These are phyloP conservation scores for Anastatica hierochuntica DNA, from an alignment of 345 rosid species.

Conservation along the genomic window DNA sequence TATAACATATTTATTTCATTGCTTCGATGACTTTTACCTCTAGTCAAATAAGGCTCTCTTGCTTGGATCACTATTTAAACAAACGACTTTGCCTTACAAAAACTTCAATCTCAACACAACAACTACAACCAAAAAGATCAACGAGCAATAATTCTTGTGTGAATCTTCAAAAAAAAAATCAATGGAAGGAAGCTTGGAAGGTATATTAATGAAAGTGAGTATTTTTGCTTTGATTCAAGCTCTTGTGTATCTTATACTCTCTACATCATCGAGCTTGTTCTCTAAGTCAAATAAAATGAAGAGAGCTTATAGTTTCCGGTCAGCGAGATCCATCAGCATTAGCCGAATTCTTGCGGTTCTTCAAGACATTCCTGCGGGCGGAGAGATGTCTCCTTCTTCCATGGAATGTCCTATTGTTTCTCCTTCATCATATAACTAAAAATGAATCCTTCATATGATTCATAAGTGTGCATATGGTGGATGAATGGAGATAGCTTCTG, in stretches of 20 bases:
- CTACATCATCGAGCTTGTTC: constrained; percentile 53
- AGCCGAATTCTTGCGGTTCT: constrained; percentile 32
- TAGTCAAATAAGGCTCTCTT: constrained; percentile 20
- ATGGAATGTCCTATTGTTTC: background rate
- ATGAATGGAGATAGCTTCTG: background rate
- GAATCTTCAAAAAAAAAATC: constrained; percentile 1
- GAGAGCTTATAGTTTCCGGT: constrained; percentile 34
- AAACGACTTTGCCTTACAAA: background rate
- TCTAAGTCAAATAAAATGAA: constrained; percentile 22
- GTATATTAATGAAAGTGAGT: constrained; percentile 35
- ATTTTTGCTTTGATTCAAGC: constrained; percentile 43
- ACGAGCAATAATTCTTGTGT: background rate
- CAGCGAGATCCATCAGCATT: constrained; percentile 44
- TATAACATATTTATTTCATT: background rate
- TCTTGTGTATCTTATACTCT: constrained; percentile 50
- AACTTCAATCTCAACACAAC: background rate
- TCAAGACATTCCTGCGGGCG: constrained; percentile 34
- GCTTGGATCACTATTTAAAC: constrained; percentile 12
- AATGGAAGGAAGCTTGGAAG: constrained; percentile 35
- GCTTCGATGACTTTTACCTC: constrained; percentile 6
- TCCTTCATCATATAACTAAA: too few species aligned
- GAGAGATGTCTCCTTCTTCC: constrained; percentile 33
- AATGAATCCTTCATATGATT: too few species aligned
- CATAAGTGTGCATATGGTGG: background rate
- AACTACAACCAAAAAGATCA: background rate